Base-by-base conservation (phyloP, 2,329 filamentous ascomycete genomes). In the Alternaria atra region DNA sequence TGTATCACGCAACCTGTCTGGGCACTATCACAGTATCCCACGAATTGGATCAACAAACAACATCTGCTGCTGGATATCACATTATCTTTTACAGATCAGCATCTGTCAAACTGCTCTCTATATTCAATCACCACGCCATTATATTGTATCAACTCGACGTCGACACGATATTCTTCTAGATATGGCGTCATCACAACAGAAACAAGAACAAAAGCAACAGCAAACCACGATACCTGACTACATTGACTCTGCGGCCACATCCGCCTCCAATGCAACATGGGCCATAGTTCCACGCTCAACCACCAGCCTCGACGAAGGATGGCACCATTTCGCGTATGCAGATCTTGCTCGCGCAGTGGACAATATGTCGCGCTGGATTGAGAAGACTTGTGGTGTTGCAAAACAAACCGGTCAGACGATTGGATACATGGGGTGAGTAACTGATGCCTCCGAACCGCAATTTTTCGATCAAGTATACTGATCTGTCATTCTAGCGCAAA, bases 241-340 rank as follows among this genome's bases (percentile, higher is more conserved):
- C n/a, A 44, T 57, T 8, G 55, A 57, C 25, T 20, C 46, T 12
- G 55, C 55, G 13, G 29, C 37, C n/a, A 12, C 30, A 10, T 30
- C 30, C n/a, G 6, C 27, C 8, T 37, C 55, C 3, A 20, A 52
- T 4, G 30, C 47, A 5, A 52, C 30, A 6, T 57, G 39, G 30
- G 55, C 55, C 9, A 44, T 57, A 37, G 47, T 57, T 10, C 47
- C 55, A 13, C 55, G 47, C 7, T 52, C 55, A 46, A 25, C 20
- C 5, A 35, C 15, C 12, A 52, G n/a, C 27, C 25, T 43, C 4
- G 30, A 42, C 6, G 30, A 52, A 46, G 39, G 47, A 35, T 52
- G 55, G 55, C 17, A 52, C 7, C 47, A 52, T 7, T 25, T 57
- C 2, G 44, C 55, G 2, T 57, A n/a, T 12, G 39, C 47, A 7